These are phyloP conservation scores for Psilocybe tampanensis DNA, from an alignment of 768 basidiomycete genomes.

Conservation along the genomic window DNA sequence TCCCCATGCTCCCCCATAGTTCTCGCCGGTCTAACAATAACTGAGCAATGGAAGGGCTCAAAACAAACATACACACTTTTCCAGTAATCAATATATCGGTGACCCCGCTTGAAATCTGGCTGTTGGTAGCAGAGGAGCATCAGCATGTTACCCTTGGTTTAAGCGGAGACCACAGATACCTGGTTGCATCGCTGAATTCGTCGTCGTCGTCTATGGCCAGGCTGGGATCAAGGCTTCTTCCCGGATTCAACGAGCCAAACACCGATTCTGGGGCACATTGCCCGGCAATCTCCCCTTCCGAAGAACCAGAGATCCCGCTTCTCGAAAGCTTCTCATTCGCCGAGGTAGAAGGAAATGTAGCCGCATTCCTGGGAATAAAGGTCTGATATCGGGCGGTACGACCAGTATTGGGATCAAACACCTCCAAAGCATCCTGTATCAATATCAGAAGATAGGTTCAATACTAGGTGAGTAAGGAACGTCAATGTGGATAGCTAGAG, in stretches of 20 bases:
- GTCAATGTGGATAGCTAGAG: background rate
- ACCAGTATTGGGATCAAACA: conserved; percentile 42
- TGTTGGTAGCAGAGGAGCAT: conserved; percentile 2
- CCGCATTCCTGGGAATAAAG: conserved; percentile 38
- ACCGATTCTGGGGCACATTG: conserved; percentile 16
- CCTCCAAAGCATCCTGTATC: conserved; percentile 41
- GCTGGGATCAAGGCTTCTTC: conserved; percentile 9
- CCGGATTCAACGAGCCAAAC: conserved; percentile 20
- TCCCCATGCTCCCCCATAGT: conserved; percentile 53
- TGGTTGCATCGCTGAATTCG: conserved; percentile 39
- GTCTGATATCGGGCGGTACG: conserved; percentile 47
- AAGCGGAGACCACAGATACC: conserved; percentile 11
- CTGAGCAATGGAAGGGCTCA: background rate
- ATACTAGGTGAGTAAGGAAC: background rate
- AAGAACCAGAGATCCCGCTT: conserved; percentile 30
- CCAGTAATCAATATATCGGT: conserved; percentile 56
- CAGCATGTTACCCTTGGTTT: background rate
- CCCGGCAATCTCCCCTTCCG: conserved; percentile 36
- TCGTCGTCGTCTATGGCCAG: conserved; percentile 37
- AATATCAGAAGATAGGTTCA: background rate
- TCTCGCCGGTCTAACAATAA: conserved; percentile 39
- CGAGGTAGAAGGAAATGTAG: conserved; percentile 36
- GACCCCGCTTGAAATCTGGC: conserved; percentile 41
- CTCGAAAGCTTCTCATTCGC: conserved; percentile 32
- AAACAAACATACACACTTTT: conserved; percentile 32